phyloP scores from a whole-genome alignment of 306 rosid genomes.

The Ammopiptanthus mongolicus region DNA sequence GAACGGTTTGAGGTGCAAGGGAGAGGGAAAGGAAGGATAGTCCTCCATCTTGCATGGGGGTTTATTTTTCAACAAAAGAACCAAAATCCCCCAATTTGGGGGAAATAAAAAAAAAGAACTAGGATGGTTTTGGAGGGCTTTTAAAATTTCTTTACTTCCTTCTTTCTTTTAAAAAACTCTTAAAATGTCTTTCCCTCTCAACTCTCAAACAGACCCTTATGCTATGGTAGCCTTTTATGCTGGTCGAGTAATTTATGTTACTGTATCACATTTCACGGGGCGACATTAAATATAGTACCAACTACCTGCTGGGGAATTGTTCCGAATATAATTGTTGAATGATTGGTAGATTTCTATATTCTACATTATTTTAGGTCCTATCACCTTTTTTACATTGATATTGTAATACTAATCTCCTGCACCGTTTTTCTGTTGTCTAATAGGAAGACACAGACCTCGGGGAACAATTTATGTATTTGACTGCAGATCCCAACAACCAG shows the following conservation, averaged over 20 bases:
- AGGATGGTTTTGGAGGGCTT: too few relatives aligned
- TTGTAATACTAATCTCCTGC: slow-evolving; percentile 7
- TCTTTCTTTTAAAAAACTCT: too few relatives aligned
- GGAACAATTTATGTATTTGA: slow-evolving; percentile 51
- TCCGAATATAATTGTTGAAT: not conserved
- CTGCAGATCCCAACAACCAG: slow-evolving; percentile 47
- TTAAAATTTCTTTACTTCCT: too few relatives aligned
- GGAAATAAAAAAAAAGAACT: too few relatives aligned
- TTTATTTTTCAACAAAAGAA: too few relatives aligned
- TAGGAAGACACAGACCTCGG: slow-evolving; percentile 67
- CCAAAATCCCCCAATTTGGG: too few relatives aligned
- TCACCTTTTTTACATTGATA: not conserved
- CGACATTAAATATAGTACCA: not conserved
- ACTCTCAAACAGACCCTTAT: too few relatives aligned
- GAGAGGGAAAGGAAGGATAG: too few relatives aligned
- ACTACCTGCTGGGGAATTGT: not conserved
- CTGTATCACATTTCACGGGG: not conserved
- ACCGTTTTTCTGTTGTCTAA: not conserved
- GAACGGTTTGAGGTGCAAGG: too few relatives aligned
- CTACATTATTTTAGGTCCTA: not conserved
- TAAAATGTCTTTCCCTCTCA: too few relatives aligned
- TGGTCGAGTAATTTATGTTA: not conserved
- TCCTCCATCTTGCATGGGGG: too few relatives aligned
- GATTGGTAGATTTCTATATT: slow-evolving; percentile 6
- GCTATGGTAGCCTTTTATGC: not conserved